A percentile compares a stretch with the other conserved stretches of the same genome.
Evolutionary conservation across 2,329 filamentous ascomycete species (phyloP).

Genomic region (Eutypella sp.): DNA sequence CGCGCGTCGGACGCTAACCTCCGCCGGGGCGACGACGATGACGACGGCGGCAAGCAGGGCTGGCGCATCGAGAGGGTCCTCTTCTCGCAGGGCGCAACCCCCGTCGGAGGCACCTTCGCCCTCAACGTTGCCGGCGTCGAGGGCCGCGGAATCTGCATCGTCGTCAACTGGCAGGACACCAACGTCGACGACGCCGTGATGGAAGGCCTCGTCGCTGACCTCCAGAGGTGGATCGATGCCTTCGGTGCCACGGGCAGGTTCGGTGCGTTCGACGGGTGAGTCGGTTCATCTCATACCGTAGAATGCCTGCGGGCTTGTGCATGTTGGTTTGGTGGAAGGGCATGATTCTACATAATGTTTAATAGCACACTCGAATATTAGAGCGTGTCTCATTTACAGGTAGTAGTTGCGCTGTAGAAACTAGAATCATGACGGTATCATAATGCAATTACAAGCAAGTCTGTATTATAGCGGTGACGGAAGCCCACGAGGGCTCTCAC

Average conservation of each 20-base stretch:
- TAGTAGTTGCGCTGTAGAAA: no score
- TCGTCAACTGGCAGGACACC: slow-evolving; percentile 44
- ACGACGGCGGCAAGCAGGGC: background rate
- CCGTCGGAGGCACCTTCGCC: slow-evolving; percentile 37
- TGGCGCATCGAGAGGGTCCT: slow-evolving; percentile 39
- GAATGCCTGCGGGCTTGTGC: background rate
- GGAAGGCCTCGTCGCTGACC: slow-evolving; percentile 31
- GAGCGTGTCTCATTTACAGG: no score
- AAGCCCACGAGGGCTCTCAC: no score
- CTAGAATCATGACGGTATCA: no score
- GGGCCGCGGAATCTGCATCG: slow-evolving; percentile 35
- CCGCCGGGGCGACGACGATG: no score
- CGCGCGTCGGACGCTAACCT: slow-evolving; percentile 9
- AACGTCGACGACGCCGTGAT: slow-evolving; percentile 35
- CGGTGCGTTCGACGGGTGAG: background rate
- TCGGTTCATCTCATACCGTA: no score
- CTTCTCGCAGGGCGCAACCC: slow-evolving; percentile 45
- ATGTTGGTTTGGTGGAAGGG: no score
- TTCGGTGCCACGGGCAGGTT: slow-evolving; percentile 7
- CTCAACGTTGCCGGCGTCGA: slow-evolving; percentile 44
- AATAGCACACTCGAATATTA: no score
- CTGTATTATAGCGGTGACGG: no score
- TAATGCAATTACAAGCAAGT: no score
- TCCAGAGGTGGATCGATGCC: slow-evolving; percentile 26
- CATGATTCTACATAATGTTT: no score